Conservation (phyloP, 164 flowering plant species). For the Aristolochia contorta region DNA sequence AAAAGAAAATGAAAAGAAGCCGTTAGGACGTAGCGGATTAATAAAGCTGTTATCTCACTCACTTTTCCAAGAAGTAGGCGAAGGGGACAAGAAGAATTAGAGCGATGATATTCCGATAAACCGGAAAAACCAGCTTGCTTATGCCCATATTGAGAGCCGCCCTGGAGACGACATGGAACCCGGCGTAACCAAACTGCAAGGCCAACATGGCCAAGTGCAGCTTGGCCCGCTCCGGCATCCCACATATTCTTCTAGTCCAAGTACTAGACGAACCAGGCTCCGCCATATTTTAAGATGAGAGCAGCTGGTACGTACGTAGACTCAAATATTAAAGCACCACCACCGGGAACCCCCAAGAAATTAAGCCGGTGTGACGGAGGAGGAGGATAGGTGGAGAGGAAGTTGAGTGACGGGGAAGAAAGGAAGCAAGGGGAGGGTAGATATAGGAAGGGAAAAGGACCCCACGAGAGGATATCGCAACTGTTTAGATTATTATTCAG, state of each 20-base stretch:
- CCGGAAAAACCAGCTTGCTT: constrained; percentile 87
- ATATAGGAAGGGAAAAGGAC: too few species aligned
- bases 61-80: constrained; percentile 95
- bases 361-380: too few species aligned
- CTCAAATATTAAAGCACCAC: not conserved
- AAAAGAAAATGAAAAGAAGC: not conserved
- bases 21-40: too few species aligned
- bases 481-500: not conserved
- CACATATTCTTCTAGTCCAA: constrained; percentile 32
- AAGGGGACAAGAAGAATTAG: constrained; percentile 78
- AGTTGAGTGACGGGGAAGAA: not conserved
- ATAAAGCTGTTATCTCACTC: constrained; percentile 1
- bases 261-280: not conserved
- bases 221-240: constrained; percentile 63
- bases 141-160: constrained; percentile 97
- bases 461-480: not conserved
- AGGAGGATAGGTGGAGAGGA: not conserved
- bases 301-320: too few species aligned
- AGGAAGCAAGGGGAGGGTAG: too few species aligned
- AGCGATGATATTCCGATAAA: constrained; percentile 90
- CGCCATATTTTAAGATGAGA: not conserved
- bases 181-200: constrained; percentile 99
- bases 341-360: too few species aligned
- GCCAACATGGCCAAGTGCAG: constrained; percentile 98
- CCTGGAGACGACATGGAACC: constrained; percentile 94